A percentile compares a stretch with the other conserved stretches of the same genome.
Conservation (phyloP, 2,329 filamentous ascomycete genomes). For the Fusarium robinianum region DNA sequence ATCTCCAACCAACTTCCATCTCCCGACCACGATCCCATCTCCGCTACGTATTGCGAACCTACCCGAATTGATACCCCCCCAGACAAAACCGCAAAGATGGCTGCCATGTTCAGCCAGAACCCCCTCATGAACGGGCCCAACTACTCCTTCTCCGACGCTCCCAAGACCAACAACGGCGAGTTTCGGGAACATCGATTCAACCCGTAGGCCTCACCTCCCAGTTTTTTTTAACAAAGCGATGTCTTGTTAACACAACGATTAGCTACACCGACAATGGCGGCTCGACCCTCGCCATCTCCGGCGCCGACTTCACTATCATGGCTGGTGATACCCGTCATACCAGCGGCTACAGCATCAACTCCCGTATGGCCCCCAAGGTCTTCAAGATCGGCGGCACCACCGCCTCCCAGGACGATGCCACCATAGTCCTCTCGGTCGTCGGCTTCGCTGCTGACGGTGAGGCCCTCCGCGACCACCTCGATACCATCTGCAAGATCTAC, state of each 20-base stretch:
- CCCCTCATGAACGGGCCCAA: conserved; percentile 70
- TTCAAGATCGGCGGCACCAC: conserved; percentile 96
- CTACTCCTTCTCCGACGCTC: conserved; percentile 69
- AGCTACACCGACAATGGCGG: conserved; percentile 98
- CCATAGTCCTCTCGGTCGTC: conserved; percentile 89
- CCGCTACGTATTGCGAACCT: conserved; percentile 15
- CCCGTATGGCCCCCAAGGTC: conserved; percentile 90
- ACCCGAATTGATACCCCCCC: neutral
- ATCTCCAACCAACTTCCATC: conserved; percentile 21
- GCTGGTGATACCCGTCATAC: conserved; percentile 97
- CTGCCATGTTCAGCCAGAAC: conserved; percentile 72
- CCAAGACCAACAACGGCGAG: conserved; percentile 58
- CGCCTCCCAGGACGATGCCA: conserved; percentile 80
- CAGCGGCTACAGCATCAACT: conserved; percentile 98
- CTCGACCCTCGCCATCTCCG: conserved; percentile 92
- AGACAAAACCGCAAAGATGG: conserved; percentile 50
- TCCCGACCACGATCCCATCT: conserved; percentile 12
- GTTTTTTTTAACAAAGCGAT: too few species aligned
- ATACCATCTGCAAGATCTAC: conserved; percentile 98
- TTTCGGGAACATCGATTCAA: conserved; percentile 83
- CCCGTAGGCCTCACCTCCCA: conserved; percentile 65
- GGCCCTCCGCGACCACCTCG: conserved; percentile 90
- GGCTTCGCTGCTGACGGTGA: conserved; percentile 95
- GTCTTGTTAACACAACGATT: too few species aligned
- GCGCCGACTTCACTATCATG: conserved; percentile 92